Conservation (phyloP, 2,329 filamentous ascomycete genomes). For the Diaporthe vexans region DNA sequence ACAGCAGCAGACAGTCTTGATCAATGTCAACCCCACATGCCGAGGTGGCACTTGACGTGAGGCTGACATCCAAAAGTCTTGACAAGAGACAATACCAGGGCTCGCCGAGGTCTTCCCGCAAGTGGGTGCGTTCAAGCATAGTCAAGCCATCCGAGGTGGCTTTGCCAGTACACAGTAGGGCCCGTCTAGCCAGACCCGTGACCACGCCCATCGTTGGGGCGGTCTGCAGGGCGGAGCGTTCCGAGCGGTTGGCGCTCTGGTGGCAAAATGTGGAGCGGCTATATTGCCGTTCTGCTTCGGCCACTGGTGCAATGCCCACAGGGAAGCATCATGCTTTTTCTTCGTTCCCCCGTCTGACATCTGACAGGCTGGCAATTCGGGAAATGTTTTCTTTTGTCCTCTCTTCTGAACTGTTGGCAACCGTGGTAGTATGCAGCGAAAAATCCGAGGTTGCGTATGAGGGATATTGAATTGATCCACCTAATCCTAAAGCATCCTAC, state of each 20-base stretch:
- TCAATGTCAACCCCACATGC: conserved; percentile 10
- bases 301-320: background rate
- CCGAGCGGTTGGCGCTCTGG: background rate
- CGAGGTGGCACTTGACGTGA: conserved; percentile 8
- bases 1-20: background rate
- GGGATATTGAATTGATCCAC: background rate
- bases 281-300: background rate
- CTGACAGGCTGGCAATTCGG: background rate
- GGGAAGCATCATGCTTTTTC: background rate
- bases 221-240: conserved; percentile 23
- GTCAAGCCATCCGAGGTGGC: conserved; percentile 23
- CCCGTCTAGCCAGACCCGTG: conserved; percentile 7
- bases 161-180: conserved; percentile 12
- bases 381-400: background rate
- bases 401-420: background rate
- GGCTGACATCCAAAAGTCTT: conserved; percentile 1
- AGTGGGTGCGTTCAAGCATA: conserved; percentile 7
- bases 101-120: background rate
- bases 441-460: background rate
- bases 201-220: conserved; percentile 11
- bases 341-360: background rate
- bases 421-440: background rate
- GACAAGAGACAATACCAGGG: background rate
- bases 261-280: background rate
- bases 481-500: background rate